A percentile compares a stretch with the other conserved stretches of the same genome.
Evolutionary conservation across 305 asterid species (phyloP).

Genomic region (Fraxinus xanthoxyloides): DNA sequence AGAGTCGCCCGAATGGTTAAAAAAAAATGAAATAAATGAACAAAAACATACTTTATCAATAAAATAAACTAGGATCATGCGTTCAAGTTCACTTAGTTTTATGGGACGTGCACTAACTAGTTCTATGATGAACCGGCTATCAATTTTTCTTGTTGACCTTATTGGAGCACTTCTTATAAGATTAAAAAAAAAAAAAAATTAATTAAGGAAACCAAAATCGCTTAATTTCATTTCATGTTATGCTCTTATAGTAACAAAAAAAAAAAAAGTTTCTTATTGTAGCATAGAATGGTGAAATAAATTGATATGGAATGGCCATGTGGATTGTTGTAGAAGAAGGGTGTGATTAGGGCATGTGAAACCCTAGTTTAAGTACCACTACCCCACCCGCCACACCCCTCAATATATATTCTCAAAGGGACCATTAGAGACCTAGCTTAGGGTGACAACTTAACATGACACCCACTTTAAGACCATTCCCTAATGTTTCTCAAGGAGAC

Average conservation of each 20-base stretch:
- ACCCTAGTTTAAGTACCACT: slow-evolving; percentile 42
- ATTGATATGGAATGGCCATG: slow-evolving; percentile 46
- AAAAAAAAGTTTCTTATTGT: not conserved
- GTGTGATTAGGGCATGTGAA: slow-evolving; percentile 77
- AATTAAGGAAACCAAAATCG: not conserved
- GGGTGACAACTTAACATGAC: slow-evolving; percentile 77
- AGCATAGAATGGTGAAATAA: not conserved
- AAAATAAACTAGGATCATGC: not conserved
- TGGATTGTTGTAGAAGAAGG: slow-evolving; percentile 58
- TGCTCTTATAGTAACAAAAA: not conserved
- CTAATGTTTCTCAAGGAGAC: slow-evolving; percentile 37
- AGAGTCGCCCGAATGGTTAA: not conserved
- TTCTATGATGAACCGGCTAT: too few relatives aligned
- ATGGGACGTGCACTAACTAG: not conserved
- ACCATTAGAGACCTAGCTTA: slow-evolving; percentile 26
- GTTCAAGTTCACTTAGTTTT: not conserved
- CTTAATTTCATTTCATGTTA: not conserved
- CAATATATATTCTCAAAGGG: slow-evolving; percentile 22
- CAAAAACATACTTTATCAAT: not conserved
- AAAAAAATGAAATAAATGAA: not conserved
- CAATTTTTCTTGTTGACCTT: not conserved
- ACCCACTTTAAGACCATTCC: slow-evolving; percentile 66
- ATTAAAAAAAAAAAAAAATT: too few relatives aligned
- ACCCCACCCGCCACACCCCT: not conserved
- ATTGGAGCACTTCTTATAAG: not conserved